Base-by-base conservation (phyloP, 345 rosid genomes). In the Populus euphratica region DNA sequence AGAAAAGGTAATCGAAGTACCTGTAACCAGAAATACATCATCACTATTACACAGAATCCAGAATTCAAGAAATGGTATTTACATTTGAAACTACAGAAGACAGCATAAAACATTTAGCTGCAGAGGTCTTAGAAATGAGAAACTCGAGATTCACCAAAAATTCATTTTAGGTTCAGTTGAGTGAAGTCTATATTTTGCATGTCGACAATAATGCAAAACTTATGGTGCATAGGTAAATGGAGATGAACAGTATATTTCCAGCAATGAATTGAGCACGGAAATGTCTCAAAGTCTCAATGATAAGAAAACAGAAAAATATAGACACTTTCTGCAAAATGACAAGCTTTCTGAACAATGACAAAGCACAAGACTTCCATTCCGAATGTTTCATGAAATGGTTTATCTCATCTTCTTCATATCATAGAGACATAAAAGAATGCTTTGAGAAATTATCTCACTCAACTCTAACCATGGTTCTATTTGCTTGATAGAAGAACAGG, bases 1-100 rank as follows among this genome's bases (percentile, higher is more conserved):
- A 93, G 79, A 96, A 96, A 23, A 96, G 88, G 86, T 93, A 93
- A 86, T 96, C 98, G 49, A 96, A 93, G 84, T 87, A 92, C 90
- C 99, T 96, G 86, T 72, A 72, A 76, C 68, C 76, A 83, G 44
- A 83, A 70, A 79, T 41, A 64, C 25, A 68, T 31, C 65, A 21
- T 31, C 21, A 18, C 70, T 29, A 31, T 74, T 31, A 44, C 14
- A 21, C 62, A 65, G 17, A 1, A 61, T 43, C 36, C 50, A 64
- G 47, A 43, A 64, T 62, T 10, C 70, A 44, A 44, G 36, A 74
- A 1, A 59, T 36, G 39, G 6, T 23, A 18, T 50, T 25, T 71
- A 31, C 21, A 3, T 25, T 36, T 54, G 31, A 14, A 56, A 73
- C 76, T 56, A 73, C 21, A n/a, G n/a, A 56, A 27, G 16, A 21